Conservation (phyloP, 768 basidiomycete species). For the Rhizopogon vinicolor region DNA sequence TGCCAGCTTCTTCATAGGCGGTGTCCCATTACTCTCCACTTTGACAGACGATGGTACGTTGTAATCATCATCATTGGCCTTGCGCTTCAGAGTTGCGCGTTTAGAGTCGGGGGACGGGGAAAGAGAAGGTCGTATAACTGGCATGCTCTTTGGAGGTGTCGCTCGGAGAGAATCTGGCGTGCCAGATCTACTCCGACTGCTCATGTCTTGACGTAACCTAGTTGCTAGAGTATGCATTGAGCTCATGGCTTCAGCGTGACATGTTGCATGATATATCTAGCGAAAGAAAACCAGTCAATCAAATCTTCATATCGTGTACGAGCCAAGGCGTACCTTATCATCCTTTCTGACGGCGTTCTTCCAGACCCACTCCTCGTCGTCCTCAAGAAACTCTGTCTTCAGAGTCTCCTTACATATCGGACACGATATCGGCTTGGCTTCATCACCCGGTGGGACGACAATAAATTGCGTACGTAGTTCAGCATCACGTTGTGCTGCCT, state of each 20-base stretch:
- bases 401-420: conserved; percentile 95
- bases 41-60: conserved; percentile 23
- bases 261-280: conserved; percentile 93
- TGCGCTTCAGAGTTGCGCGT: conserved; percentile 66
- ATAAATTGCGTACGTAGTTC: conserved; percentile 77
- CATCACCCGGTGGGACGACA: conserved; percentile 86
- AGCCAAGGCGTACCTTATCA: conserved; percentile 57
- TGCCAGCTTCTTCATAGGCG: conserved; percentile 66
- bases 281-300: conserved; percentile 2
- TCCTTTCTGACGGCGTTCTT: conserved; percentile 84
- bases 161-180: conserved; percentile 58
- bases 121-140: conserved; percentile 30
- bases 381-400: conserved; percentile 89
- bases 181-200: conserved; percentile 62
- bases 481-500: conserved; percentile 68
- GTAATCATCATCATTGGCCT: conserved; percentile 53
- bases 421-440: conserved; percentile 79
- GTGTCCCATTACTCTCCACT: conserved; percentile 41
- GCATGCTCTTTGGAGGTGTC: conserved; percentile 32
- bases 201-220: conserved; percentile 58
- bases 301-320: neutral
- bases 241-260: conserved; percentile 75
- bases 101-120: conserved; percentile 50
- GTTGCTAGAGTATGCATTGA: conserved; percentile 64
- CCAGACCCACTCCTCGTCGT: conserved; percentile 99